These are phyloP conservation scores for Davidsoniella virescens DNA, from an alignment of 2,329 filamentous ascomycete species.

Conservation along the genomic window DNA sequence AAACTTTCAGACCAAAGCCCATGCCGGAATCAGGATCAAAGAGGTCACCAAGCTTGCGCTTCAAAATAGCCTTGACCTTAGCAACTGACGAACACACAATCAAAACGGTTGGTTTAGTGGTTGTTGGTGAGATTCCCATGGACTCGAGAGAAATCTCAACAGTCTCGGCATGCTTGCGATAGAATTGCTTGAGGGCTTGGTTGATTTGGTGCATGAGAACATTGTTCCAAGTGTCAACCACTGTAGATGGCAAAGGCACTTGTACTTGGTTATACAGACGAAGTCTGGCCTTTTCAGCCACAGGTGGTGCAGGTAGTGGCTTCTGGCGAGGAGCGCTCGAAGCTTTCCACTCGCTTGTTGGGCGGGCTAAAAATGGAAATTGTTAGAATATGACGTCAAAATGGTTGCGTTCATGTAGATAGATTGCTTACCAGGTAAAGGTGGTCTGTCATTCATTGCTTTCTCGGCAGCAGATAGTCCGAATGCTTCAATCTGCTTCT, in stretches of 20 bases:
- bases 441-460: background rate
- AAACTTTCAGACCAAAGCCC: constrained; percentile 53
- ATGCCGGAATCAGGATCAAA: constrained; percentile 41
- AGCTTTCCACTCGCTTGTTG: background rate
- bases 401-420: background rate
- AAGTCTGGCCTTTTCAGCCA: constrained; percentile 23
- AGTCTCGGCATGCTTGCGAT: constrained; percentile 58
- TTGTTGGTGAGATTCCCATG: constrained; percentile 51
- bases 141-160: constrained; percentile 64
- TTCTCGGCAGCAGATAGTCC: constrained; percentile 3
- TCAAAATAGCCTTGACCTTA: constrained; percentile 56
- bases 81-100: constrained; percentile 61
- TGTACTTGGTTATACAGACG: constrained; percentile 46
- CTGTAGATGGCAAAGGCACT: constrained; percentile 38
- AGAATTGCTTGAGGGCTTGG: constrained; percentile 50
- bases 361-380: background rate
- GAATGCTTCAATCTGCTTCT: constrained; percentile 12
- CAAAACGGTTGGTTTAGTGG: constrained; percentile 54
- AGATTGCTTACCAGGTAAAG: constrained; percentile 3
- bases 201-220: constrained; percentile 59
- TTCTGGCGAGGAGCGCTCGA: background rate
- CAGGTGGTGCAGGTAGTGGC: background rate
- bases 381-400: background rate
- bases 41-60: constrained; percentile 46
- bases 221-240: constrained; percentile 56